Conservation (phyloP, 805 yeast species). For the Zygoascus tannicola region DNA sequence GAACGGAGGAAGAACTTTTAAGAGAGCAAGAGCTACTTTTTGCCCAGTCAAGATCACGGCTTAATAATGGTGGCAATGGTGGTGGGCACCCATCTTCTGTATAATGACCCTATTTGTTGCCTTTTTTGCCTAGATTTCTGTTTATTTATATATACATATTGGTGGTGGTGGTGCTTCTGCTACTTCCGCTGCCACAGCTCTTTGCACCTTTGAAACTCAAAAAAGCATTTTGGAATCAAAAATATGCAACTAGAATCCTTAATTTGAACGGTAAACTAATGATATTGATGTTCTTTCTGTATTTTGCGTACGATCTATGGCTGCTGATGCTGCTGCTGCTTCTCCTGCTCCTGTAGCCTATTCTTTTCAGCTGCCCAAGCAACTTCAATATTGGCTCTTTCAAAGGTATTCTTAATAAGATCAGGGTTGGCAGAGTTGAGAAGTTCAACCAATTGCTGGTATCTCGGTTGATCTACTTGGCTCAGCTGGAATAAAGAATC, state of each 20-base stretch:
- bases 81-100: no score
- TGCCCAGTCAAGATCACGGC: constrained; percentile 29
- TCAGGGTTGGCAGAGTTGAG: constrained; percentile 31
- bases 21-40: constrained; percentile 90
- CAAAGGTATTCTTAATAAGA: constrained; percentile 27
- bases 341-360: neutral
- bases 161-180: neutral
- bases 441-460: constrained; percentile 39
- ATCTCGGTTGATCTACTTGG: constrained; percentile 38
- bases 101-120: no score
- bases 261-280: no score
- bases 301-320: neutral
- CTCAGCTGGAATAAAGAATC: constrained; percentile 43
- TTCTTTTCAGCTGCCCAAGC: no score
- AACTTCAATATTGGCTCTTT: constrained; percentile 16
- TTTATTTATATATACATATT: no score
- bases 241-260: no score
- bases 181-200: no score
- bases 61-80: constrained; percentile 16
- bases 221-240: no score
- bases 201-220: no score
- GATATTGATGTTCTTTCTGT: neutral
- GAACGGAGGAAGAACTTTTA: constrained; percentile 84
- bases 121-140: no score
- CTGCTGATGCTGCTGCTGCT: neutral